Evolutionary conservation across 768 basidiomycete genomes (phyloP).

Genomic region (Porphyrellus cyaneotinctus): DNA sequence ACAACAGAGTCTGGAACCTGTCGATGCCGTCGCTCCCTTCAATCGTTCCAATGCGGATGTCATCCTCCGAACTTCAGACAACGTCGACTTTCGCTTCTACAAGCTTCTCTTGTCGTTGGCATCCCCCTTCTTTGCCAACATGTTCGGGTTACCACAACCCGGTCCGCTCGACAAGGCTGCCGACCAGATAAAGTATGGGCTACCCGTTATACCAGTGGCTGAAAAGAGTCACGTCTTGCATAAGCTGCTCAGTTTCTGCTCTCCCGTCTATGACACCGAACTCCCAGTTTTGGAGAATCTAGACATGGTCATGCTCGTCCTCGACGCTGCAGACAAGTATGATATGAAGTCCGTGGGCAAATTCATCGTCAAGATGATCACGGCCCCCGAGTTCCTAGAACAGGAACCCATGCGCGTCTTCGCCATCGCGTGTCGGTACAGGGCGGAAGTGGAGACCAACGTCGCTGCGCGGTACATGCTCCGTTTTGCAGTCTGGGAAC

Average conservation of each 20-base stretch:
- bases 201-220: constrained; percentile 45
- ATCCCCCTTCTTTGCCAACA: constrained; percentile 54
- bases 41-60: constrained; percentile 48
- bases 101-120: constrained; percentile 51
- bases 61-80: constrained; percentile 52
- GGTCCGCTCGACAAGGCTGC: constrained; percentile 23
- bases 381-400: constrained; percentile 30
- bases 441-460: constrained; percentile 32
- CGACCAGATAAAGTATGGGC: constrained; percentile 31
- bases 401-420: constrained; percentile 36
- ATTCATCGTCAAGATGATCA: constrained; percentile 31
- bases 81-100: constrained; percentile 49
- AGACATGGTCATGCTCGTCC: constrained; percentile 39
- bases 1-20: constrained; percentile 7
- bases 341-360: constrained; percentile 45
- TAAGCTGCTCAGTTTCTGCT: constrained; percentile 44
- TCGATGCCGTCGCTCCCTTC: constrained; percentile 41
- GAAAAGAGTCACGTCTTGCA: constrained; percentile 42
- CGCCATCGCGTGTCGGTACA: constrained; percentile 36
- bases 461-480: constrained; percentile 38
- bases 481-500: constrained; percentile 33
- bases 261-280: constrained; percentile 40
- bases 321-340: constrained; percentile 47
- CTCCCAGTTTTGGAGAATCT: constrained; percentile 34
- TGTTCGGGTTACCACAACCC: constrained; percentile 52